Evolutionary conservation across 1,284 basidiomycete genomes (phyloP).

Genomic region (Rhodotorula glutinis): DNA sequence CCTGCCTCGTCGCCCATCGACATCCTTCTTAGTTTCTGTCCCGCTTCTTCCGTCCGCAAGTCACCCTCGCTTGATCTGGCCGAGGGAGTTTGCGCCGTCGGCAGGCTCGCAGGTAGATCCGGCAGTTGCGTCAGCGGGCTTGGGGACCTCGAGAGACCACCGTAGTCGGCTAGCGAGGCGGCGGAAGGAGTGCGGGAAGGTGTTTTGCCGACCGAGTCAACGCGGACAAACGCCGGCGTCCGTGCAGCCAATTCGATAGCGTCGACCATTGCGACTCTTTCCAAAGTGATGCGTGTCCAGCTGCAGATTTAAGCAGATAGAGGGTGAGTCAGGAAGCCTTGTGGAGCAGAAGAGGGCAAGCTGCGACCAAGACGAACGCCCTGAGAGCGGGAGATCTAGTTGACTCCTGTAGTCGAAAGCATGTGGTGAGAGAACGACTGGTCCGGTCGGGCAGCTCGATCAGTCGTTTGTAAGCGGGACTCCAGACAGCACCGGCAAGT

Average conservation of each 20-base stretch:
- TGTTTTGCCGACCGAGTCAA: neutral
- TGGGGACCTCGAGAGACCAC: neutral
- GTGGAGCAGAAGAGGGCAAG: no score
- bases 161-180: neutral
- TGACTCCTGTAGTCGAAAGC: no score
- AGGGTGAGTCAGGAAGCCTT: no score
- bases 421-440: no score
- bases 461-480: no score
- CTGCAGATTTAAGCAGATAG: no score
- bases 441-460: no score
- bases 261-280: no score
- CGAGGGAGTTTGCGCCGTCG: neutral
- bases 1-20: slow-evolving; percentile 8
- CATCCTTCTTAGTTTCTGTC: slow-evolving; percentile 5
- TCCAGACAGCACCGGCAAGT: no score
- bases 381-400: no score
- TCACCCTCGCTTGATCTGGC: neutral
- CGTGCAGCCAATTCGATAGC: slow-evolving; percentile 7
- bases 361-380: no score
- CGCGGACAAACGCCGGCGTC: neutral
- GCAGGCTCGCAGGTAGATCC: neutral
- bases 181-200: neutral
- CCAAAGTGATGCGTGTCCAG: no score
- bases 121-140: neutral
- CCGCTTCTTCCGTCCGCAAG: slow-evolving; percentile 9